A percentile compares a stretch with the other conserved stretches of the same genome.
Conservation (phyloP, 1,284 basidiomycete species). For the Ceratorhiza oryzae-sativae region DNA sequence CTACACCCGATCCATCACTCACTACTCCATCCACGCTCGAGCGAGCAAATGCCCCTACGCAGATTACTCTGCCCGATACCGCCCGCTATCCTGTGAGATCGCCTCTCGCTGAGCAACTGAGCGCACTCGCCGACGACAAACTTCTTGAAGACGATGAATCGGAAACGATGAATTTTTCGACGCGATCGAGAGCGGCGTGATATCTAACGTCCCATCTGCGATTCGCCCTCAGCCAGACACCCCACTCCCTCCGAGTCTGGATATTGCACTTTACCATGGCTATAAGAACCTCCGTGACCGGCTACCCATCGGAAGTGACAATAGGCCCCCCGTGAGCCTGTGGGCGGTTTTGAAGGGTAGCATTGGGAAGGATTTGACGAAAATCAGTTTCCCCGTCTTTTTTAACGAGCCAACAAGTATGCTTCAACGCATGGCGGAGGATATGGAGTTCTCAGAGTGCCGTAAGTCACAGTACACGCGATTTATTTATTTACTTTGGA, state of each 20-base stretch:
- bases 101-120: conserved; percentile 45
- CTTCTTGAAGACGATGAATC: conserved; percentile 49
- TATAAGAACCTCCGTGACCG: conserved; percentile 73
- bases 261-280: conserved; percentile 66
- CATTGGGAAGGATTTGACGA: conserved; percentile 97
- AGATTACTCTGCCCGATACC: conserved; percentile 32
- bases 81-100: conserved; percentile 22
- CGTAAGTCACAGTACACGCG: too few relatives aligned
- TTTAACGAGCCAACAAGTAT: conserved; percentile 98
- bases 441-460: conserved; percentile 96
- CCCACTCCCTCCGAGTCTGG: conserved; percentile 50
- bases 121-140: conserved; percentile 51
- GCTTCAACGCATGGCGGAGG: conserved; percentile 80
- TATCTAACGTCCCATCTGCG: conserved; percentile 74
- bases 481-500: too few relatives aligned
- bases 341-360: conserved; percentile 97
- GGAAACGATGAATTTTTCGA: conserved; percentile 95
- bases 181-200: conserved; percentile 84
- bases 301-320: conserved; percentile 77
- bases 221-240: conserved; percentile 50
- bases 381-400: conserved; percentile 94
- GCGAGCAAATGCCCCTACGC: conserved; percentile 37
- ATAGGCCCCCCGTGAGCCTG: conserved; percentile 88
- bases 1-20: conserved; percentile 44
- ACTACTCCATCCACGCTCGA: conserved; percentile 39